Base-by-base conservation (phyloP, 2,329 filamentous ascomycete species). In the Apiospora marii region DNA sequence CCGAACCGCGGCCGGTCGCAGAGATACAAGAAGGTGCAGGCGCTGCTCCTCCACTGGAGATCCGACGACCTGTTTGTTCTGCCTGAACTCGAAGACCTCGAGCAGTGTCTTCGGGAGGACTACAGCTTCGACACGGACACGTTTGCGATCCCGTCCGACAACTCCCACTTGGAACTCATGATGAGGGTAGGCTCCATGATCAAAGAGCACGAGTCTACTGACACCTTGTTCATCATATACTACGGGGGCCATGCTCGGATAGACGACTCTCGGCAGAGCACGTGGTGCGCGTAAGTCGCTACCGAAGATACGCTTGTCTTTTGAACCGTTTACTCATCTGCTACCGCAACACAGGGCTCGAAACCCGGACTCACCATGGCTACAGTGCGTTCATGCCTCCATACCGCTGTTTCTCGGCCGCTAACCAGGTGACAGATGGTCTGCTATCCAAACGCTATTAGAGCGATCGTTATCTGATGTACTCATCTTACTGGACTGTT, bases 201-300 rank as follows among this genome's bases (percentile, higher is more conserved):
- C 77, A 89, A 90, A 76, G 85, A 88, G 67, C 83, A 89, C 70
- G 89, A 90, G 74, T 85, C 85, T 3, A 83, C 84, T 61, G 87
- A 90, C 67, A 90, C 88, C 0, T 80, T 91, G 1, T 89, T 90
- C 74, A 78, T 90, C 12, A 80, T 90, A 22, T 91, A 90, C 77
- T 90, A 91, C 71, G 89, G 88, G 14, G 89, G 89, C 0, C 89
- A 91, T 78, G 88, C 88, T 3, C 85, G 86, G 74, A 90, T 90
- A 73, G 88, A 90, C 73, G 87, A 89, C 73, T 88, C 88, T 30
- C 83, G 88, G 69, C 88, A 90, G 76, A 90, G 88, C 78, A 89
- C 88, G 10, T 90, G 88, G 88, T 90, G 88, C 77, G 88, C 88
- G 83, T 88, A 82, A 82, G 86, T 86, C 67, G 24, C 13, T 10